Base-by-base conservation (phyloP, 805 yeast genomes). In the Saccharomycopsis malanga region DNA sequence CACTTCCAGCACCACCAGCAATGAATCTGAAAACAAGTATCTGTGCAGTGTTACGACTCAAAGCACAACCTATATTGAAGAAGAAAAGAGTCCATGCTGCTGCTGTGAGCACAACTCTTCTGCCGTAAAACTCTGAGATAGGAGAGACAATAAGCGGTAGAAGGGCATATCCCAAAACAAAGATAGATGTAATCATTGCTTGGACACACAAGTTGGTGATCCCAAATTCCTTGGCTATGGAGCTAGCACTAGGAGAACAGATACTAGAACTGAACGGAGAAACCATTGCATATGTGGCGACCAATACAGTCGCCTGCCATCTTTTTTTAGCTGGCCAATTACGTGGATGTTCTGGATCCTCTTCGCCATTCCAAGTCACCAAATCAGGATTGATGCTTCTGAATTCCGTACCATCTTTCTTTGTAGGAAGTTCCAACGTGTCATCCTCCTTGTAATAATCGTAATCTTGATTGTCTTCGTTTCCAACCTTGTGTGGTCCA, bases 121-220 rank as follows among this genome's bases (percentile, higher is more conserved):
- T 64, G 2, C 89, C 91, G 52, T 73, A 72, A 50, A 79, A 67
- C 57, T 83, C 91, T 39, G 83, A 75, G 10, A 83, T 56, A 2
- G 89, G 89, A 1, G 86, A 81, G 48, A 80, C 66, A 27, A 82
- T 56, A 42, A 82, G 61, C 1, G 88, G 87, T 12, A 83, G 83
- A 20, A 76, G 52, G 0, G 86, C 87, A 71, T 85, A 71, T 1
- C 87, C 86, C 54, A 81, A 68, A n/a, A 83, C 72, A 67, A 77
- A 80, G 29, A 83, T 71, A 0, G 84, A 74, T 3, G 83, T 80
- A 25, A 76, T 73, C 53, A 81, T 63, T 0, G 81, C 67, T 39
- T 70, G 63, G 1, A 79, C 71, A 2, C 71, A 65, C 0, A 66
- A 45, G 35, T 67, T 62, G 3, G 67, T 60, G 34, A 75, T 71